Evolutionary conservation across 345 rosid genomes (phyloP).

Genomic region (Boechera retrofracta): DNA sequence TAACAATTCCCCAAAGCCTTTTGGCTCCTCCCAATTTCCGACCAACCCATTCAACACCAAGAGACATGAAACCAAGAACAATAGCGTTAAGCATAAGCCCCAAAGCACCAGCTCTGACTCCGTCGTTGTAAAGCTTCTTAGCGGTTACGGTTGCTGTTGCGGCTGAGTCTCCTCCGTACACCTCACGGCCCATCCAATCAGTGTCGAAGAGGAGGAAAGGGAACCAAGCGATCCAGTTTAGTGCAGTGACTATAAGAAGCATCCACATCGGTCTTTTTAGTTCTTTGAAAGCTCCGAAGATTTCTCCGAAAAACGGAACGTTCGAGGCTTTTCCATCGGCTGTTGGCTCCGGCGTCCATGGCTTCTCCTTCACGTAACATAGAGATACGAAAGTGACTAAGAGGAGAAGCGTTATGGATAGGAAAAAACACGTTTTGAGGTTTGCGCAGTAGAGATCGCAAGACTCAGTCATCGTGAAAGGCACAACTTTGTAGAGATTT

Average conservation of each 20-base stretch:
- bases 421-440: slow-evolving; percentile 77
- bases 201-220: slow-evolving; percentile 86
- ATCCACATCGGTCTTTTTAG: slow-evolving; percentile 76
- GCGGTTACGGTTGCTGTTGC: slow-evolving; percentile 25
- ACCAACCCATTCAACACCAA: slow-evolving; percentile 54
- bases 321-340: slow-evolving; percentile 20
- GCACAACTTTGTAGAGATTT: slow-evolving; percentile 56
- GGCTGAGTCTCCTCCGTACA: slow-evolving; percentile 73
- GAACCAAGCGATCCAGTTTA: slow-evolving; percentile 94
- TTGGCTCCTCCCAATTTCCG: slow-evolving; percentile 60
- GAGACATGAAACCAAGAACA: slow-evolving; percentile 69
- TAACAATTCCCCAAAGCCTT: slow-evolving; percentile 73
- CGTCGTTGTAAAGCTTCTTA: slow-evolving; percentile 55
- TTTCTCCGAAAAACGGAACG: slow-evolving; percentile 50
- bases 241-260: slow-evolving; percentile 68
- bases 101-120: slow-evolving; percentile 80
- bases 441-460: slow-evolving; percentile 89
- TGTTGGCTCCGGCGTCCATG: slow-evolving; percentile 41
- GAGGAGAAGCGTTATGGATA: slow-evolving; percentile 63
- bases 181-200: slow-evolving; percentile 93
- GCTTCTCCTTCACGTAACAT: slow-evolving; percentile 53
- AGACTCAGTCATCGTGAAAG: slow-evolving; percentile 71
- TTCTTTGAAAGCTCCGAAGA: slow-evolving; percentile 54
- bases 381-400: slow-evolving; percentile 54
- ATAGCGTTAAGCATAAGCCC: slow-evolving; percentile 85